phyloP scores from a whole-genome alignment of 257 asterid genomes.

The Gentiana dahurica region DNA sequence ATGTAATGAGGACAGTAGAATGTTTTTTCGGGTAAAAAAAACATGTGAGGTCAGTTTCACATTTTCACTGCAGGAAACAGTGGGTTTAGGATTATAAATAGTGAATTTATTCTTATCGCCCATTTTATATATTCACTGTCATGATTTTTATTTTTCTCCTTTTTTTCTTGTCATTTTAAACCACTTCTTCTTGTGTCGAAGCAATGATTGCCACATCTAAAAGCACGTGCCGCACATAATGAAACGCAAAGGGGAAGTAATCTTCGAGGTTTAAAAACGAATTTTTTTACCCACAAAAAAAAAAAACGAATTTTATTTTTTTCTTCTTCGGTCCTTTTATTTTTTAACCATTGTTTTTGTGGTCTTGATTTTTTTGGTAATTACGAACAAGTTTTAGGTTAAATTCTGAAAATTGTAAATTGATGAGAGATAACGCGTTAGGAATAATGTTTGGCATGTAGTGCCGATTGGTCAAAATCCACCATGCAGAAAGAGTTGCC shows the following conservation, averaged over 20 bases:
- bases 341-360: not conserved
- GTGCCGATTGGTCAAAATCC: slow-evolving; percentile 40
- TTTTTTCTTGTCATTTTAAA: no score
- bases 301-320: not conserved
- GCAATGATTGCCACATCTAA: slow-evolving; percentile 36
- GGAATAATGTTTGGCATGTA: slow-evolving; percentile 44
- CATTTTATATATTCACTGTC: no score
- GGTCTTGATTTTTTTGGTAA: not conserved
- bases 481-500: slow-evolving; percentile 23
- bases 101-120: no score
- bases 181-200: no score
- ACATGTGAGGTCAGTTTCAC: no score
- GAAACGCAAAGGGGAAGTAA: slow-evolving; percentile 8
- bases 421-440: not conserved
- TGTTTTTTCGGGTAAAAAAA: no score
- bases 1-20: no score
- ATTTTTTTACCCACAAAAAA: not conserved
- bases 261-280: slow-evolving; percentile 18
- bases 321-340: not conserved
- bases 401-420: no score
- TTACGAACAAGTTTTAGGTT: no score
- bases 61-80: no score
- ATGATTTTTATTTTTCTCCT: no score
- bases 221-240: slow-evolving; percentile 58
- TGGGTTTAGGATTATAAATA: no score